These are phyloP conservation scores for Cryptococcus maquisensis DNA, from an alignment of 1,284 basidiomycete species.

Conservation along the genomic window DNA sequence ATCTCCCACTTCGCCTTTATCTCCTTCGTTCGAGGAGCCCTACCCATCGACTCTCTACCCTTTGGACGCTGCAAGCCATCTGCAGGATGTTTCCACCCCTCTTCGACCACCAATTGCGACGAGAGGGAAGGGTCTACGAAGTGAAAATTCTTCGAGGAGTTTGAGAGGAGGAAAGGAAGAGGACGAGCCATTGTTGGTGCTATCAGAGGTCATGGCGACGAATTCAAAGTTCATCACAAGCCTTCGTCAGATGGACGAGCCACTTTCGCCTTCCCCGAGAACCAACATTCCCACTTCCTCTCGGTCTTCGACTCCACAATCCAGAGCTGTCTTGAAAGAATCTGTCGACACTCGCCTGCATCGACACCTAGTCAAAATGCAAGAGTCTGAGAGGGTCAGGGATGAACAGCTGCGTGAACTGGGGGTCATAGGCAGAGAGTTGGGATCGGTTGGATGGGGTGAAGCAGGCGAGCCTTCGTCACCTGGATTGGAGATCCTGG, in stretches of 20 bases:
- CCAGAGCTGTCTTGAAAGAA: not conserved
- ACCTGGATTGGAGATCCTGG: not conserved
- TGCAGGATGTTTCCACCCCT: not conserved
- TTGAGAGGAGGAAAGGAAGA: not conserved
- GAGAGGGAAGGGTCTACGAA: too few species aligned
- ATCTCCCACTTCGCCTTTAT: too few species aligned
- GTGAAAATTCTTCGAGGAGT: not conserved
- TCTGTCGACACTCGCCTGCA: constrained; percentile 1
- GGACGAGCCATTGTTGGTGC: constrained; percentile 7
- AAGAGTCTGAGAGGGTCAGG: constrained; percentile 5
- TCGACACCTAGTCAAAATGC: constrained; percentile 9
- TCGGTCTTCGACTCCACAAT: not conserved
- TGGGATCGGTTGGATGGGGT: not conserved
- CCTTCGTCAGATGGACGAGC: not conserved
- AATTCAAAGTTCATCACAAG: constrained; percentile 6
- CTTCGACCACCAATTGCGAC: not conserved
- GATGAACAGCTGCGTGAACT: constrained; percentile 11
- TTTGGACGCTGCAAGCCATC: too few species aligned
- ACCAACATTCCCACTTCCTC: not conserved
- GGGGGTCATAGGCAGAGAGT: constrained; percentile 1
- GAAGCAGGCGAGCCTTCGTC: not conserved
- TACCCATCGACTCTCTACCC: too few species aligned
- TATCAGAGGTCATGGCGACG: constrained; percentile 6
- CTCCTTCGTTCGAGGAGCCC: too few species aligned
- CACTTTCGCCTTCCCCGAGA: not conserved